Conservation (phyloP, 2,329 filamentous ascomycete genomes). For the Magnaporthiopsis rhizophila region DNA sequence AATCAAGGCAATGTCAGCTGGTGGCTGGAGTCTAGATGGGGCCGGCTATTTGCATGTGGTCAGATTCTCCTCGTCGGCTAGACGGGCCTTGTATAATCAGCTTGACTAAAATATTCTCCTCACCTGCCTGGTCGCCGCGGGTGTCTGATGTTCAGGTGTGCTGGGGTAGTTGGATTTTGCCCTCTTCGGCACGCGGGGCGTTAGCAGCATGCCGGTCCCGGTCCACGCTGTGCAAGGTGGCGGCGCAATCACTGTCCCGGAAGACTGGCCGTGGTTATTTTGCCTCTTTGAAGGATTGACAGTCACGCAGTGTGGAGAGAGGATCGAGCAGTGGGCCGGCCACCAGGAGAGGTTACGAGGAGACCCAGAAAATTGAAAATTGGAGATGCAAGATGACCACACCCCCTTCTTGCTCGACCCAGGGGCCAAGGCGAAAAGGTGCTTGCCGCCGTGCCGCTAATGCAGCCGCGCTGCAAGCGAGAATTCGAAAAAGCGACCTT, state of each 20-base stretch:
- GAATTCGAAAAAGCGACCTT: background rate
- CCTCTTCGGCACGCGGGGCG: background rate
- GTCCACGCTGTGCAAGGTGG: too few relatives aligned
- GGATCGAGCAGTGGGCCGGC: background rate
- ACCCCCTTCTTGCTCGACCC: background rate
- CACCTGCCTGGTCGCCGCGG: too few relatives aligned
- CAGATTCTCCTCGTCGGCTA: background rate
- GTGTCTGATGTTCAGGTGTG: too few relatives aligned
- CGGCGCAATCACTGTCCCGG: too few relatives aligned
- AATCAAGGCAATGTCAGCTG: background rate
- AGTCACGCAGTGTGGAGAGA: background rate
- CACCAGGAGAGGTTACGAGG: background rate
- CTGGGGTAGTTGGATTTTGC: background rate
- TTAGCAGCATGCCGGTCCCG: background rate
- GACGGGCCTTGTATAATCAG: background rate
- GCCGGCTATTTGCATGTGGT: background rate
- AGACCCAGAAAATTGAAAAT: background rate
- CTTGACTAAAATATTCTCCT: too few relatives aligned
- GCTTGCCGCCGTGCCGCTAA: background rate
- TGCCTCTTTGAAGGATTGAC: background rate
- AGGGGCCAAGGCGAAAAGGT: background rate
- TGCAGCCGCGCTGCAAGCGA: background rate
- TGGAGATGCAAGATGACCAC: background rate
- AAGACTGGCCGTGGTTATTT: too few relatives aligned
- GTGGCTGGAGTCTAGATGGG: background rate